These are phyloP conservation scores for Scopulariopsis brevicaulis DNA, from an alignment of 2,329 filamentous ascomycete species.

Conservation along the genomic window DNA sequence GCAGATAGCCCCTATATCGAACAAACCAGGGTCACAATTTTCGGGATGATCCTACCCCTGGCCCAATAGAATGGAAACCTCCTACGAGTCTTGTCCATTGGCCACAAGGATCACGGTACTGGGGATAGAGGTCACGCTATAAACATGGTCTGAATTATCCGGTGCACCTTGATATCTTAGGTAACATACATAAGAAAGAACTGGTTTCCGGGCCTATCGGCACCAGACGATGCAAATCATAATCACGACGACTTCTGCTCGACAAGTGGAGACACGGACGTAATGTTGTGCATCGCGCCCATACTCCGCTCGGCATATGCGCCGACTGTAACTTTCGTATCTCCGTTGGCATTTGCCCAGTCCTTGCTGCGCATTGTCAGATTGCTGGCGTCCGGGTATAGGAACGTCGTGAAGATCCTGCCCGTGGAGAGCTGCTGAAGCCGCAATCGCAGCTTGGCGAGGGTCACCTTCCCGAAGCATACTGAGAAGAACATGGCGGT, in stretches of 20 bases:
- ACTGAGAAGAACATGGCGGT: constrained; percentile 5
- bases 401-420: constrained; percentile 6
- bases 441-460: constrained; percentile 7
- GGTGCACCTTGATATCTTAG: too few species aligned
- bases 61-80: too few species aligned
- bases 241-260: background rate
- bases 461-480: constrained; percentile 7
- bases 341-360: background rate
- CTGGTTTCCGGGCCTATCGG: too few species aligned
- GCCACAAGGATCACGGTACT: too few species aligned
- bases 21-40: too few species aligned
- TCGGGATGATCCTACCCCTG: too few species aligned
- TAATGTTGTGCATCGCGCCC: background rate
- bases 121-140: too few species aligned
- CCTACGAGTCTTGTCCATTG: too few species aligned
- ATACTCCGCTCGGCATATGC: background rate
- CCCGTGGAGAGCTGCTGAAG: constrained; percentile 11
- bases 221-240: too few species aligned
- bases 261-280: background rate
- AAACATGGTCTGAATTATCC: too few species aligned
- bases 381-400: background rate
- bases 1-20: too few species aligned
- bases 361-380: constrained; percentile 1
- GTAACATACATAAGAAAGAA: too few species aligned
- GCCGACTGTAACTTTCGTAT: background rate